Evolutionary conservation across 192 early-diverging fungal genomes (phyloP).

Genomic region (Mycoemilia scoparia): DNA sequence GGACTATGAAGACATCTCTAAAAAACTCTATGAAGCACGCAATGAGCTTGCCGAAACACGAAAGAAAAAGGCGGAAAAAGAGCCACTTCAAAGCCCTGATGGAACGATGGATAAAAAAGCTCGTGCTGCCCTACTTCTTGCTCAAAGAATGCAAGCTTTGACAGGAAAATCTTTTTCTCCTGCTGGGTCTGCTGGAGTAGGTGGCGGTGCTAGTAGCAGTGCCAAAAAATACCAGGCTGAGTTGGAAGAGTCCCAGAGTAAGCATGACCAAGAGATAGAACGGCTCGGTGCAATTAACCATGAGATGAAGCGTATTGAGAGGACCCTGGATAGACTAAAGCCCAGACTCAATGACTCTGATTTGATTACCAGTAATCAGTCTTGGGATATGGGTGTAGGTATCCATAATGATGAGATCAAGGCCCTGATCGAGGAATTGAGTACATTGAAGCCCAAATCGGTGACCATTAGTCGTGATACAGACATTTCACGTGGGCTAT

Average conservation of each 20-base stretch:
- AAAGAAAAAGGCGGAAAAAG: constrained; percentile 4
- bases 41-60: constrained; percentile 10
- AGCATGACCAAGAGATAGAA: constrained; percentile 8
- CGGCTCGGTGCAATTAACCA: constrained; percentile 12
- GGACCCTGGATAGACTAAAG: constrained; percentile 4
- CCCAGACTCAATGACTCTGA: background rate
- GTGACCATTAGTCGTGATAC: background rate
- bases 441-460: constrained; percentile 7
- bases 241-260: constrained; percentile 6
- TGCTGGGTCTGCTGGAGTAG: background rate
- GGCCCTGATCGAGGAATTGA: constrained; percentile 11
- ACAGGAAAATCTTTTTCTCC: constrained; percentile 16
- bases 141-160: constrained; percentile 25
- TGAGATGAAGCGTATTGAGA: constrained; percentile 8
- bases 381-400: constrained; percentile 11
- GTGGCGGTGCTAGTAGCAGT: background rate
- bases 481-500: background rate
- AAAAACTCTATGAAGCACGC: constrained; percentile 7
- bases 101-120: constrained; percentile 10
- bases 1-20: constrained; percentile 12
- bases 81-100: background rate
- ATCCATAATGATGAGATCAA: constrained; percentile 10
- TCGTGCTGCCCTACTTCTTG: constrained; percentile 18
- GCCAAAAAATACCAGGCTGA: too few species aligned
- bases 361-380: background rate